Base-by-base conservation (phyloP, 208 protist genomes). In the Plasmodiophora brassicae region DNA sequence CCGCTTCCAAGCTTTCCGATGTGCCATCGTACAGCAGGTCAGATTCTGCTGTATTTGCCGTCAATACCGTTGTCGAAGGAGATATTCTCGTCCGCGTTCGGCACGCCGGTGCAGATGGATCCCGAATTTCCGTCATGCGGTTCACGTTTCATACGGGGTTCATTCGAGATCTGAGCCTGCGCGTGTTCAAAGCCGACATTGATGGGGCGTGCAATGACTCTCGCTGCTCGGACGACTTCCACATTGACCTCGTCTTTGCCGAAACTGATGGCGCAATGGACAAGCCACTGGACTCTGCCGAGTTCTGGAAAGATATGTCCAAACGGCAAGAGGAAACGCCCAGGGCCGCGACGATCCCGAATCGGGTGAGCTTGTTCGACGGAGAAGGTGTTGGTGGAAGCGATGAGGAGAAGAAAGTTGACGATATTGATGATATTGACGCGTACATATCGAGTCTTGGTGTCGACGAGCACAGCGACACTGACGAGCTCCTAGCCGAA, bases 231-330 rank as follows among this genome's bases (percentile, higher is more conserved):
- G 14, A 5, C 65, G 65, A 78, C 20, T 78, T 78, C 41, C 65
- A 78, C n/a, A 78, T 78, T 38, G 65, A 78, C n/a, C n/a, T 78
- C 10, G n/a, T 78, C 10, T 78, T 78, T 38, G 32, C 65, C 41
- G 14, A 5, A 8, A 38, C 65, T 8, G 41, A 78, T n/a, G 25
- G 25, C 25, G 50, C 25, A 25, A 78, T 38, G 20, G 14, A 14
- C 32, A 5, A 78, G n/a, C 65, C 65, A 5, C 32, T 32, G 32
- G 20, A 36, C 5, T 14, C 32, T 38, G 14, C 5, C 5, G n/a
- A 32, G 10, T 78, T 78, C 41, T 78, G 32, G 32, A 78, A 32
- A 8, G 14, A 78, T 14, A 78, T 78, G 32, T 5, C 65, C 5
- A n/a, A 78, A 32, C 5, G 65, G 20, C n/a, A 38, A 5, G 65